These are phyloP conservation scores for Aureobasidium pullulans DNA, from an alignment of 2,329 filamentous ascomycete genomes.

Conservation along the genomic window DNA sequence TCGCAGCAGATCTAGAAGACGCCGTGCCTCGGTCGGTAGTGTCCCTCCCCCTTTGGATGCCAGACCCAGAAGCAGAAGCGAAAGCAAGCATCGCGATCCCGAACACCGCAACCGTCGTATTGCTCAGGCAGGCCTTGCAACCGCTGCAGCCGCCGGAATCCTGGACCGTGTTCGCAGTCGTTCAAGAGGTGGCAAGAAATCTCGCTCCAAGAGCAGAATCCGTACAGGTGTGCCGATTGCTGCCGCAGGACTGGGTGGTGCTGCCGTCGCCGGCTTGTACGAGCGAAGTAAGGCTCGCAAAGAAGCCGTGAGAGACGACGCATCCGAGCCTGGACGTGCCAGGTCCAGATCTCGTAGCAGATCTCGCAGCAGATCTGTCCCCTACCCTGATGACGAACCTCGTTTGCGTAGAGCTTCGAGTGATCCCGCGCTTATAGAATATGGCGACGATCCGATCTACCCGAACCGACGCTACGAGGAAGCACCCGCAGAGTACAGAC, in stretches of 20 bases:
- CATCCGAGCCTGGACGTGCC: conserved; percentile 26
- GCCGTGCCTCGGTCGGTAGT: conserved; percentile 33
- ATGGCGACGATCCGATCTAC: conserved; percentile 56
- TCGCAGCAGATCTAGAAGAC: conserved; percentile 39
- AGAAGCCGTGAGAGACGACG: conserved; percentile 41
- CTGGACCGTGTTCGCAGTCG: conserved; percentile 51
- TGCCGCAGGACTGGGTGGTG: conserved; percentile 54
- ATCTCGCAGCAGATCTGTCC: conserved; percentile 38
- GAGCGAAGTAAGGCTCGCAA: conserved; percentile 57
- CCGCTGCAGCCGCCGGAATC: conserved; percentile 55
- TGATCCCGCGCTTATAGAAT: conserved; percentile 53
- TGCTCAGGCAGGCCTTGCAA: conserved; percentile 55
- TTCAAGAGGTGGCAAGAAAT: conserved; percentile 42
- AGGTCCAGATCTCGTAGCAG: conserved; percentile 22
- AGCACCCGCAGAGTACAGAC: conserved; percentile 34
- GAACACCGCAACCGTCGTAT: conserved; percentile 52
- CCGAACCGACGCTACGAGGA: conserved; percentile 40
- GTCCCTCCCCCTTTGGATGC: conserved; percentile 18
- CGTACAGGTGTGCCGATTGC: conserved; percentile 52
- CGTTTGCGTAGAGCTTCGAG: conserved; percentile 34
- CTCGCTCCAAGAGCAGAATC: conserved; percentile 43
- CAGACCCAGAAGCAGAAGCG: conserved; percentile 27
- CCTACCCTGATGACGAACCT: conserved; percentile 32
- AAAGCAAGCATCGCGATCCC: conserved; percentile 35
- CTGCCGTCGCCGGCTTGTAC: conserved; percentile 54